Evolutionary conservation across 345 rosid species (phyloP).

Genomic region (Salix dunnii): DNA sequence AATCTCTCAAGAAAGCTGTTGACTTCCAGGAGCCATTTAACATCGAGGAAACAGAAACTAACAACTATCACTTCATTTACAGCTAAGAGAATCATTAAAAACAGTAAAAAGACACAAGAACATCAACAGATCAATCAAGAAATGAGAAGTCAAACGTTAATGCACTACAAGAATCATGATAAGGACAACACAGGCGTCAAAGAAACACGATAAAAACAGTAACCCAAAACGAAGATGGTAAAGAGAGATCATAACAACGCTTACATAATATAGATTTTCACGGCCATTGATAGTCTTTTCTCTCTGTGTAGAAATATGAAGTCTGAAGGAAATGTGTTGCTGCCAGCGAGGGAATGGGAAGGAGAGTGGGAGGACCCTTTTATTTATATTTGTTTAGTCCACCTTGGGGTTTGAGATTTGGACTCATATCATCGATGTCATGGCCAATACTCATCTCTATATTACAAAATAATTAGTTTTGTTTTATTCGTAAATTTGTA

Average conservation of each 20-base stretch:
- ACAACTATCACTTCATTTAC: neutral
- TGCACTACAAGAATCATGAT: neutral
- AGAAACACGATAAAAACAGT: neutral
- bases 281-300: constrained; percentile 40
- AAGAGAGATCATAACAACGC: constrained; percentile 11
- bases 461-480: neutral
- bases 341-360: constrained; percentile 4
- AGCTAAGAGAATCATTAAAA: neutral
- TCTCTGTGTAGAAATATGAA: neutral
- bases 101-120: neutral
- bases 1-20: neutral
- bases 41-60: neutral
- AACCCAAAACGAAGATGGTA: neutral
- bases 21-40: neutral
- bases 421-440: neutral
- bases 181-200: neutral
- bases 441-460: neutral
- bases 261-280: constrained; percentile 60
- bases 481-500: neutral
- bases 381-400: constrained; percentile 26
- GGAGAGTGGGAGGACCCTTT: constrained; percentile 2
- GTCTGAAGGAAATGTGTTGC: neutral
- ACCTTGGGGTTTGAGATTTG: too few species aligned
- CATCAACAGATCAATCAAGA: neutral
- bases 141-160: neutral